Evolutionary conservation across 2,329 filamentous ascomycete species (phyloP), one percentile per base, ranked within the genome.

Genomic region (Neonectria magnoliae): DNA sequence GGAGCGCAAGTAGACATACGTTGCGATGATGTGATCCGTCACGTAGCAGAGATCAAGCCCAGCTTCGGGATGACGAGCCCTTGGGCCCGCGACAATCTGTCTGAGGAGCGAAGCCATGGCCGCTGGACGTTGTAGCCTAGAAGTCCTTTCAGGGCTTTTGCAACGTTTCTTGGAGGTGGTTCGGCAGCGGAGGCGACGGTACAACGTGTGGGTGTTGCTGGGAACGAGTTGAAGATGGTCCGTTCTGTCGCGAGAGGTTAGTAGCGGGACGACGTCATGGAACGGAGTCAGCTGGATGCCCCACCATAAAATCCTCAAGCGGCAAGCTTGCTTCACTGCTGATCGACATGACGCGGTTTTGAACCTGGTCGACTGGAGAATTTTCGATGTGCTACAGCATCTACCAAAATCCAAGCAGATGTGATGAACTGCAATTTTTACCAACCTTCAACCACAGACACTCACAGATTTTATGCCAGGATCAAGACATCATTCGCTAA

Each of bases 11-110:
- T 7, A 18, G 13, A 75, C 84, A 62, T 77, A 89, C 84, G 87
- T 89, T 16, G 84, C 88, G 62, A 89, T 87, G 68, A 91, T 93
- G 74, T 92, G 88, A 74, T 94, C 89, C 0, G 94, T 97, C 38
- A 98, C 94, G 80, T 99, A 99, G 84, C 95, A 98, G 48, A 99
- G 87, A 77, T 99, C 96, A 27, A 99, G 86, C 6, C 92, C 92
- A 8, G 95, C 91, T 82, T 98, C 95, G 31, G 92, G 87, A 77
- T 98, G 94, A 73, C 91, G 88, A 64, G 90, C 85, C 70, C 96
- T 89, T 13, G 96, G 95, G 10, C 94, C 91, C 48, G 96, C 94
- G 67, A 98, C 93, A 68, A 98, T 93, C 77, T 97, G 93, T 73
- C 95, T 92, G 70, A 98, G 87, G 66, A 98, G 81, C 22, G 91